Conservation (phyloP, 2,329 filamentous ascomycete genomes). For the Monilinia laxa region DNA sequence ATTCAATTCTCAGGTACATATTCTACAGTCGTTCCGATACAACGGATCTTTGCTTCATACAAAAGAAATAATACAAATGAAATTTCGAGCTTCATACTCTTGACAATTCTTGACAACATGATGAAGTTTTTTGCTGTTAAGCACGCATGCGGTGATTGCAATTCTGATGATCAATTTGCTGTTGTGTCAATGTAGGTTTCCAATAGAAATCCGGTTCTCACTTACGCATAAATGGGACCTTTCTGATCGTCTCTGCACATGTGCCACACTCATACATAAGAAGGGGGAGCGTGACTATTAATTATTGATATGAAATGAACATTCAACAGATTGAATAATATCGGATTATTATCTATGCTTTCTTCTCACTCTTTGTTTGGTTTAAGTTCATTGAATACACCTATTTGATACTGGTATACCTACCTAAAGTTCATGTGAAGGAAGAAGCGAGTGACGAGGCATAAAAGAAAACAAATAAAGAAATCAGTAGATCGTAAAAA, state of each 20-base stretch:
- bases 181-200: too few relatives aligned
- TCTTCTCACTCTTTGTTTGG: too few relatives aligned
- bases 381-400: too few relatives aligned
- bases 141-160: background rate
- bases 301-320: too few relatives aligned
- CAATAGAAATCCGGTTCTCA: background rate
- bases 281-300: too few relatives aligned
- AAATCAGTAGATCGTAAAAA: too few relatives aligned
- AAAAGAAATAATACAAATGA: slow-evolving; percentile 20
- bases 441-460: too few relatives aligned
- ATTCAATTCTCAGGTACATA: slow-evolving; percentile 32
- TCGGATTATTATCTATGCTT: too few relatives aligned
- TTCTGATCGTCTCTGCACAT: background rate
- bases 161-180: background rate
- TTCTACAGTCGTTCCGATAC: slow-evolving; percentile 24
- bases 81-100: background rate
- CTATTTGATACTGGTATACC: too few relatives aligned
- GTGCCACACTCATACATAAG: background rate
- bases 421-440: too few relatives aligned
- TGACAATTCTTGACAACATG: background rate
- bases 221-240: background rate
- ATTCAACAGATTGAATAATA: too few relatives aligned
- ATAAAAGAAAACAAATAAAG: too few relatives aligned
- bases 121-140: background rate
- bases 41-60: slow-evolving; percentile 17